phyloP scores from a whole-genome alignment of 1,139 yeast species.

The Suhomyces ambrosiae region DNA sequence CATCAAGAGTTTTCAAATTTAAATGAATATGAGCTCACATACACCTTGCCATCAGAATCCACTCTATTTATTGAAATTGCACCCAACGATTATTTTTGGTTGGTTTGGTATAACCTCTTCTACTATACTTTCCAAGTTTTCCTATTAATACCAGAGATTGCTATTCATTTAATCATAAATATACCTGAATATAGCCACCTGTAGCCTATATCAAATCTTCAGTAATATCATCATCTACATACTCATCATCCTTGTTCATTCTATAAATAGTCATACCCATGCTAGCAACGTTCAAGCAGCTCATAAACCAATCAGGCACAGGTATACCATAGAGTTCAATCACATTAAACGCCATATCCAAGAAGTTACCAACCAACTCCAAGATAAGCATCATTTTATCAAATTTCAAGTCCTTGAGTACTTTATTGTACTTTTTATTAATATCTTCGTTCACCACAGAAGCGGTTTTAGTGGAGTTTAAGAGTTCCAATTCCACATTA shows the following conservation, averaged over 20 bases:
- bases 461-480: conserved; percentile 26
- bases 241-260: conserved; percentile 55
- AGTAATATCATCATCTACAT: conserved; percentile 48
- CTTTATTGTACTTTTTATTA: conserved; percentile 41
- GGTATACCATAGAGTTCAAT: conserved; percentile 42
- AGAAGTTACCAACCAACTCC: conserved; percentile 47
- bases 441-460: conserved; percentile 32
- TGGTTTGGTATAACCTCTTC: too few species aligned
- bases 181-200: too few species aligned
- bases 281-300: conserved; percentile 43
- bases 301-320: conserved; percentile 51
- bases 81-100: too few species aligned
- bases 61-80: too few species aligned
- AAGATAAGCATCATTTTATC: conserved; percentile 48
- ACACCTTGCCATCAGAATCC: too few species aligned
- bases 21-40: too few species aligned
- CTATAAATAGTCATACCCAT: conserved; percentile 54
- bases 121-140: too few species aligned
- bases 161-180: too few species aligned
- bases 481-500: conserved; percentile 38
- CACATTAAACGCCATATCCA: conserved; percentile 45
- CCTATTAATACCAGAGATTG: too few species aligned
- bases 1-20: too few species aligned
- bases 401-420: conserved; percentile 45
- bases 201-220: conserved; percentile 49